These are phyloP conservation scores for Hansenula lynferdii DNA, from an alignment of 1,139 yeast genomes.

Conservation along the genomic window DNA sequence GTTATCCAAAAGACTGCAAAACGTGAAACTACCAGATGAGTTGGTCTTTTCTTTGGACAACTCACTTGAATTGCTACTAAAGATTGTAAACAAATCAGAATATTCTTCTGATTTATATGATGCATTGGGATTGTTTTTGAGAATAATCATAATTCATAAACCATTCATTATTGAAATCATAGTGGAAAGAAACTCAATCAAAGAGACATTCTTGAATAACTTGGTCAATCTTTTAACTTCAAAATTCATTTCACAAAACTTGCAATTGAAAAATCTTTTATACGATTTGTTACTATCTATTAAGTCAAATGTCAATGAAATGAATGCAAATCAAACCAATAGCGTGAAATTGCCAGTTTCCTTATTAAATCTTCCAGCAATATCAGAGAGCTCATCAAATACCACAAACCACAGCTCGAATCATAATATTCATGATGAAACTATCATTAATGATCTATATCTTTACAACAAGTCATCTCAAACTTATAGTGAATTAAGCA, in stretches of 20 bases:
- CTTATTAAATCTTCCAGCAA: conserved; percentile 18
- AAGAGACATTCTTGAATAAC: conserved; percentile 30
- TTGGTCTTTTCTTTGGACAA: conserved; percentile 21
- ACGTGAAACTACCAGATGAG: conserved; percentile 16
- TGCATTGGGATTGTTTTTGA: conserved; percentile 41
- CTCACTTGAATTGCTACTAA: conserved; percentile 17
- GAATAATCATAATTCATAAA: conserved; percentile 59
- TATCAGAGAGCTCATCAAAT: conserved; percentile 8
- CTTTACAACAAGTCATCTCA: conserved; percentile 29
- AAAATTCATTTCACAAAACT: conserved; percentile 30
- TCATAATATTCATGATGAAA: conserved; percentile 19
- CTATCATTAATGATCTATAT: conserved; percentile 24
- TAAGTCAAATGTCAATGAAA: conserved; percentile 30
- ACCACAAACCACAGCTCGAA: not conserved
- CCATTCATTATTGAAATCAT: conserved; percentile 29
- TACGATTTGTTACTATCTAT: conserved; percentile 60
- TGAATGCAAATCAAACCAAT: conserved; percentile 14
- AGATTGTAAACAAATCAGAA: conserved; percentile 16
- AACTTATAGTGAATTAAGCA: conserved; percentile 29
- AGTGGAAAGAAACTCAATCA: conserved; percentile 22
- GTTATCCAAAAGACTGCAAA: conserved; percentile 13
- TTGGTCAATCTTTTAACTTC: conserved; percentile 44
- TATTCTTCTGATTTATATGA: conserved; percentile 13
- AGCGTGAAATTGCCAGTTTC: conserved; percentile 19
- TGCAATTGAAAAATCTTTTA: conserved; percentile 45